These are phyloP conservation scores for Aureobasidium sp. DNA, from an alignment of 2,329 filamentous ascomycete genomes.

Conservation along the genomic window DNA sequence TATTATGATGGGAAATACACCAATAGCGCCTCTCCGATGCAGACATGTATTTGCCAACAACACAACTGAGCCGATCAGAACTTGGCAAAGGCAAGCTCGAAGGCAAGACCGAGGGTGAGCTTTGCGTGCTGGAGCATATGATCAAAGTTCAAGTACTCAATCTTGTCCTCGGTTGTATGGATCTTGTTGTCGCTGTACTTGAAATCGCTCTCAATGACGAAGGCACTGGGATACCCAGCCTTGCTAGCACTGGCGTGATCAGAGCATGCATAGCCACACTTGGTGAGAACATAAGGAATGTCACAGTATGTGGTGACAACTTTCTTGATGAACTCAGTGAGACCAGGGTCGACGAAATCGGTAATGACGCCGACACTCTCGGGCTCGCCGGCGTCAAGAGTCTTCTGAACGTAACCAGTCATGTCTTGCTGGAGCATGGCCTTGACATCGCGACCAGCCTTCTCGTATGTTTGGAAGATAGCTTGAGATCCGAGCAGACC, in stretches of 20 bases:
- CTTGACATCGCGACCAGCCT: slow-evolving; percentile 66
- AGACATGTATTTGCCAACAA: background rate
- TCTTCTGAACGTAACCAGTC: slow-evolving; percentile 82
- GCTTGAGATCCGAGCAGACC: slow-evolving; percentile 83
- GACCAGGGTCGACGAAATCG: slow-evolving; percentile 74
- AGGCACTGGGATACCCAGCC: slow-evolving; percentile 66
- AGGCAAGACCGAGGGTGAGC: slow-evolving; percentile 74
- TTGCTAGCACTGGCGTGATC: slow-evolving; percentile 68
- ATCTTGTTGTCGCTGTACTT: slow-evolving; percentile 59
- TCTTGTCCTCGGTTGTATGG: slow-evolving; percentile 61
- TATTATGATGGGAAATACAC: background rate
- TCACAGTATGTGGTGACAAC: slow-evolving; percentile 81
- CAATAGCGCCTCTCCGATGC: background rate
- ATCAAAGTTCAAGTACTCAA: slow-evolving; percentile 70
- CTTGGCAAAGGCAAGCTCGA: slow-evolving; percentile 69
- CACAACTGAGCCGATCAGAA: background rate
- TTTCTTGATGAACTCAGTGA: slow-evolving; percentile 87
- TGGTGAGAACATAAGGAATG: slow-evolving; percentile 79
- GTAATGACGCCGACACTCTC: slow-evolving; percentile 90
- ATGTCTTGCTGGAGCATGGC: slow-evolving; percentile 99
- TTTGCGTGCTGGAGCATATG: slow-evolving; percentile 89
- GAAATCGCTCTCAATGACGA: slow-evolving; percentile 69
- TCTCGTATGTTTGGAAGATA: slow-evolving; percentile 76
- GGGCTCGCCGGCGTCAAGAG: slow-evolving; percentile 69
- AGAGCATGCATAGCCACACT: slow-evolving; percentile 80